Conservation (phyloP, 495 filamentous ascomycete genomes). For the Podospora pseudopauciseta region DNA sequence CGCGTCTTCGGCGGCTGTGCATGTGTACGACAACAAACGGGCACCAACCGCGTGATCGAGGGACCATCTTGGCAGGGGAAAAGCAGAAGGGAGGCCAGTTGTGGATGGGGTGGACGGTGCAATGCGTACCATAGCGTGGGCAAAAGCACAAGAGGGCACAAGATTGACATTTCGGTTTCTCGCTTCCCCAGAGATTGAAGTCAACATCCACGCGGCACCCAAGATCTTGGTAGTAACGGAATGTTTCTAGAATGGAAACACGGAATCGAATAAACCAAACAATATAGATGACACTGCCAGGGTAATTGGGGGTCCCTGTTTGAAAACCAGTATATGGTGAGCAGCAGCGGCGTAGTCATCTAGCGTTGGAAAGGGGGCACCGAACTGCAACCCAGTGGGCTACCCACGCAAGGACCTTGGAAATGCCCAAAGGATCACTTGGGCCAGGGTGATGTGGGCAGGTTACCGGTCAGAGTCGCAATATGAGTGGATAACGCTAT, state of each 20-base stretch:
- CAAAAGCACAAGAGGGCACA: background rate
- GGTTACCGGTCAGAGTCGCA: background rate
- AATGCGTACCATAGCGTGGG: background rate
- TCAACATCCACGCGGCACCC: background rate
- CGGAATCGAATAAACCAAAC: background rate
- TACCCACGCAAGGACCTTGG: background rate
- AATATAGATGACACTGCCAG: background rate
- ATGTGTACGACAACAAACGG: background rate
- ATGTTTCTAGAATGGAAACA: background rate
- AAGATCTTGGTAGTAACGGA: background rate
- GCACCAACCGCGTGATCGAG: background rate
- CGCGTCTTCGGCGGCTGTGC: background rate
- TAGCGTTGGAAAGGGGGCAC: too few species aligned
- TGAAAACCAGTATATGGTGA: background rate
- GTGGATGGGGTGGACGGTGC: too few species aligned
- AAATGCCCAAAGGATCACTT: background rate
- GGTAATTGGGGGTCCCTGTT: background rate
- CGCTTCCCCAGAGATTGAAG: background rate
- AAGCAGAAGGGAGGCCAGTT: background rate
- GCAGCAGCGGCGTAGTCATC: background rate
- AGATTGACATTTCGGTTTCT: background rate
- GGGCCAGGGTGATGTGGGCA: background rate
- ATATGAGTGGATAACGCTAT: slow-evolving; percentile 4
- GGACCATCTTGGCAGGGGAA: slow-evolving; percentile 8
- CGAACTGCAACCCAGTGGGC: too few species aligned